Conservation (phyloP, 2,329 filamentous ascomycete genomes). For the Calonectria fujianensis region DNA sequence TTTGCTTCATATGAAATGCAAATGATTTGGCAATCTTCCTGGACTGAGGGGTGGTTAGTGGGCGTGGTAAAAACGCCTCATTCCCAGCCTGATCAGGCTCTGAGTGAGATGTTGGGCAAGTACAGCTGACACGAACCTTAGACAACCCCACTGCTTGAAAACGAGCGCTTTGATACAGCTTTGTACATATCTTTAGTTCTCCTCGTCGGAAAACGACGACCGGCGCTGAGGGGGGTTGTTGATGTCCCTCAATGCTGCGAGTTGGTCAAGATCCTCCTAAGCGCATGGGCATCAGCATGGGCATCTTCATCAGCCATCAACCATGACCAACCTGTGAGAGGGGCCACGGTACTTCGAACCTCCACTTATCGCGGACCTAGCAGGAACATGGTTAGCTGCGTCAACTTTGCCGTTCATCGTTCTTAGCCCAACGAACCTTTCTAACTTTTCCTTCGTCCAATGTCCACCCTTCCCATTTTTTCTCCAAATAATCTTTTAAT, state of each 20-base stretch:
- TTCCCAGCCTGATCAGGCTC: slow-evolving; percentile 22
- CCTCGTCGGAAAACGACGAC: neutral
- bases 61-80: neutral
- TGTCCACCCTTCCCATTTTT: neutral
- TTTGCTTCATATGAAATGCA: neutral
- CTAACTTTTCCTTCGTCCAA: neutral
- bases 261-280: neutral
- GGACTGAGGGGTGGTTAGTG: neutral
- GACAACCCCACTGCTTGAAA: neutral
- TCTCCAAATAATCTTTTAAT: slow-evolving; percentile 11
- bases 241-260: slow-evolving; percentile 9
- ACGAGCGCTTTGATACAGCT: neutral
- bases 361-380: neutral
- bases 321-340: neutral
- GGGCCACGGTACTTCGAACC: neutral
- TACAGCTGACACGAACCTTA: neutral
- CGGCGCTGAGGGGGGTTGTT: neutral
- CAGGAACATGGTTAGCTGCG: neutral
- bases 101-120: neutral
- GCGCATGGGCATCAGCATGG: neutral
- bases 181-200: neutral
- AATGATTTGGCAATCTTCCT: neutral
- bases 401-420: neutral
- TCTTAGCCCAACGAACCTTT: neutral
- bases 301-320: neutral